Conservation (phyloP, 306 rosid genomes). For the Medicago lupulina region DNA sequence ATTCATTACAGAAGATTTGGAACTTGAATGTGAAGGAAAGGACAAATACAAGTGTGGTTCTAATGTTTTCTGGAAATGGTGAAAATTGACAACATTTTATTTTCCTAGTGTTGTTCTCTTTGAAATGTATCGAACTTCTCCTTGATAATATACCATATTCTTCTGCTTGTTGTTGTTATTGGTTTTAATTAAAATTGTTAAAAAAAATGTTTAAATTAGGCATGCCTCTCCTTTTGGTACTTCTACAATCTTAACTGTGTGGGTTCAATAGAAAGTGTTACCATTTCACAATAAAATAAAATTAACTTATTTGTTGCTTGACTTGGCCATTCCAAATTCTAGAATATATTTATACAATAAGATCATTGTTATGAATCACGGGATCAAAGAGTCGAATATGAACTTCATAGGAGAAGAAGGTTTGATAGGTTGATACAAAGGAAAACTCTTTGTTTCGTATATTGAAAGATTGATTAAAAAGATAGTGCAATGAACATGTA, state of each 20-base stretch:
- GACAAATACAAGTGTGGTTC: conserved; percentile 99
- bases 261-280: not conserved
- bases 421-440: too few species aligned
- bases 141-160: conserved; percentile 10
- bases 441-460: too few species aligned
- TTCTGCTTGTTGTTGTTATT: not conserved
- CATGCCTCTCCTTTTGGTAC: not conserved
- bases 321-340: not conserved
- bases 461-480: too few species aligned
- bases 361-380: not conserved
- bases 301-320: not conserved
- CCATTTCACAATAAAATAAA: not conserved
- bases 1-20: conserved; percentile 80
- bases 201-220: not conserved
- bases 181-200: not conserved
- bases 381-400: too few species aligned
- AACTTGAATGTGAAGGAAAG: conserved; percentile 87
- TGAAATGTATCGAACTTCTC: conserved; percentile 39
- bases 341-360: too few species aligned
- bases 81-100: conserved; percentile 37
- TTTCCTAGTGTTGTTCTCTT: conserved; percentile 7
- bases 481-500: too few species aligned
- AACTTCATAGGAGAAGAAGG: too few species aligned
- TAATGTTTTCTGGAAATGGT: conserved; percentile 99
- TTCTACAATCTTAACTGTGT: not conserved